These are phyloP conservation scores for Lyophyllum decastes DNA, from an alignment of 768 basidiomycete species.

Conservation along the genomic window DNA sequence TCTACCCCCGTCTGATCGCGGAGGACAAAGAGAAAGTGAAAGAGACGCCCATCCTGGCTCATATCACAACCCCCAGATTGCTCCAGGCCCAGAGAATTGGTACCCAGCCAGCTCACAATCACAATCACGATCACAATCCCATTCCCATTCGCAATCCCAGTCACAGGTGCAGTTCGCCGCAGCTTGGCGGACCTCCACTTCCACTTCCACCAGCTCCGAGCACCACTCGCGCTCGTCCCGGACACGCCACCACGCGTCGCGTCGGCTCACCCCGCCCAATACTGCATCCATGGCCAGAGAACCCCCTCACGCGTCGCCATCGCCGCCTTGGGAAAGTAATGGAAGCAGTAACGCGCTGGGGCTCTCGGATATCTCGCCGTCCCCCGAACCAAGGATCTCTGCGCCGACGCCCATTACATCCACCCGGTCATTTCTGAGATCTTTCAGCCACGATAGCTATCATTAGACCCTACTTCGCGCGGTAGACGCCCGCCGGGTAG, in stretches of 20 bases:
- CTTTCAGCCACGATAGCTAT: not conserved
- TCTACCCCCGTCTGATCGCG: constrained; percentile 1
- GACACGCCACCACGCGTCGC: constrained; percentile 5
- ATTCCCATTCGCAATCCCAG: too few relatives aligned
- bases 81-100: constrained; percentile 1
- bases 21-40: not conserved
- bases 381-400: constrained; percentile 11
- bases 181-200: too few relatives aligned
- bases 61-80: not conserved
- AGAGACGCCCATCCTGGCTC: not conserved
- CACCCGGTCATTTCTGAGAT: constrained; percentile 5
- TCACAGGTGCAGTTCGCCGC: too few relatives aligned
- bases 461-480: not conserved
- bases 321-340: not conserved
- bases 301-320: not conserved
- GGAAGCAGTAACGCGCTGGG: constrained; percentile 8
- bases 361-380: constrained; percentile 5
- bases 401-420: constrained; percentile 11
- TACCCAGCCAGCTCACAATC: constrained; percentile 4
- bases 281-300: too few relatives aligned
- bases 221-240: not conserved
- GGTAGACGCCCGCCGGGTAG: not conserved
- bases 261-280: not conserved
- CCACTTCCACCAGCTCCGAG: too few relatives aligned
- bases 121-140: not conserved